Base-by-base conservation (phyloP, 331 rosid genomes). In the Malus hybrid region DNA sequence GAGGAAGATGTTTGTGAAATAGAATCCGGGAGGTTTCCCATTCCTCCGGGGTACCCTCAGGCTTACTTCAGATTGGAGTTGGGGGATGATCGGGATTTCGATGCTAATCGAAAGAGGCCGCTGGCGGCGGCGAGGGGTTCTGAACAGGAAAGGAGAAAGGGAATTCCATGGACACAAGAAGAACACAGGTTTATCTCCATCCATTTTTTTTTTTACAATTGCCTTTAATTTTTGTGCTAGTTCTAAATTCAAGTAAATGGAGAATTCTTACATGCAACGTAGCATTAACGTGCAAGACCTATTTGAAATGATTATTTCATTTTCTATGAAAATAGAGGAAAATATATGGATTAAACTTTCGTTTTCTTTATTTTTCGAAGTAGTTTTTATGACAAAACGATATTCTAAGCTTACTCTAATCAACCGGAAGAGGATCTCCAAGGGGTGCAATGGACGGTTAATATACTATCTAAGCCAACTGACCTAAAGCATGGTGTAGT, bases 71-170 rank as follows among this genome's bases (percentile, higher is more conserved):
- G 89, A 33, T 79, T 89, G 72, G 90, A 89, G 46, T 70, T 89
- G 46, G 84, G 82, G 44, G 91, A 87, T 54, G 81, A 86, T 67
- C 92, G 83, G 15, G 83, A 81, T 64, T 84, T 78, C 73, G 92
- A 91, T 85, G 87, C 77, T 57, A 80, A 36, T 34, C 71, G 90
- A 78, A 91, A 89, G 83, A 89, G 81, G 76, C 73, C 88, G 77
- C 73, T 73, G 1, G 34, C 74, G 79, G 80, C 68, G 80, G 83
- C 60, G 24, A 44, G 11, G 67, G 86, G 79, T 32, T 71, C 91
- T 75, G 97, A 93, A 74, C 97, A 89, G 64, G 98, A 93, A 70
- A 91, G 97, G 84, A 91, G 88, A 87, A 93, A 93, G 84, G 98
- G 98, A 5, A 87, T 93, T 64, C 89, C 89, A 5, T 86, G 89